Percentiles rank a stretch among this genome's conserved stretches.
Conservation (phyloP, 768 basidiomycete species). For the Suillus paluster region DNA sequence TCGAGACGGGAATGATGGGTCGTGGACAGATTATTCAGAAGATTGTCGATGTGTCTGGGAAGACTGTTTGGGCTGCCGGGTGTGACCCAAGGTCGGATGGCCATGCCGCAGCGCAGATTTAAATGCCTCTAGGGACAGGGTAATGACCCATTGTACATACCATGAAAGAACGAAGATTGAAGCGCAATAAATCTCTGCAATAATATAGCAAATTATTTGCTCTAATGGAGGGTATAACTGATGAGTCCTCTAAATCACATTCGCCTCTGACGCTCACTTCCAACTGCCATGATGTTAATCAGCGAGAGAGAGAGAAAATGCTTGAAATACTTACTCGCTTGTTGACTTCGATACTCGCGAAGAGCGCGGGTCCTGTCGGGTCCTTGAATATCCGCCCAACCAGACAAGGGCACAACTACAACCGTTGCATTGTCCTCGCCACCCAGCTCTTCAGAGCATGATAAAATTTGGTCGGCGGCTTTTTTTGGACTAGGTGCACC, state of each 20-base stretch:
- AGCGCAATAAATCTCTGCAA: slow-evolving; percentile 2
- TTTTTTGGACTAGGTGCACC: slow-evolving; percentile 68
- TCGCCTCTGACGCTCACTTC: slow-evolving; percentile 66
- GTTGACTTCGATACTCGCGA: slow-evolving; percentile 75
- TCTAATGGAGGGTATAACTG: background rate
- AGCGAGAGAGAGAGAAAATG: background rate
- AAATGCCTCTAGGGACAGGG: slow-evolving; percentile 13
- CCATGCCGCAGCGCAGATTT: slow-evolving; percentile 86
- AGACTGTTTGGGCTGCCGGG: slow-evolving; percentile 92
- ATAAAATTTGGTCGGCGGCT: slow-evolving; percentile 83
- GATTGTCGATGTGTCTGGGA: slow-evolving; percentile 64
- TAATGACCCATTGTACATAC: background rate
- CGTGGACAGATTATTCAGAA: slow-evolving; percentile 92
- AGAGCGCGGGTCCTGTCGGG: slow-evolving; percentile 82
- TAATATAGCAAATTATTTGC: slow-evolving; percentile 12
- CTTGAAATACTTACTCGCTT: slow-evolving; percentile 52
- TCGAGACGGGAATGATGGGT: slow-evolving; percentile 68
- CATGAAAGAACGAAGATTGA: slow-evolving; percentile 3
- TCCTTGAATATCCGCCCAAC: slow-evolving; percentile 86
- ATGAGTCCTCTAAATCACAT: slow-evolving; percentile 47
- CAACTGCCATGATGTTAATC: slow-evolving; percentile 44
- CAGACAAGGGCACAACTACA: slow-evolving; percentile 88
- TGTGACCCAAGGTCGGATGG: slow-evolving; percentile 90
- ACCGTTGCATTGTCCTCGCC: slow-evolving; percentile 88
- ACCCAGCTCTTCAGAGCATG: slow-evolving; percentile 87